phyloP scores from a whole-genome alignment of 768 basidiomycete species.

The Auricularia cornea region DNA sequence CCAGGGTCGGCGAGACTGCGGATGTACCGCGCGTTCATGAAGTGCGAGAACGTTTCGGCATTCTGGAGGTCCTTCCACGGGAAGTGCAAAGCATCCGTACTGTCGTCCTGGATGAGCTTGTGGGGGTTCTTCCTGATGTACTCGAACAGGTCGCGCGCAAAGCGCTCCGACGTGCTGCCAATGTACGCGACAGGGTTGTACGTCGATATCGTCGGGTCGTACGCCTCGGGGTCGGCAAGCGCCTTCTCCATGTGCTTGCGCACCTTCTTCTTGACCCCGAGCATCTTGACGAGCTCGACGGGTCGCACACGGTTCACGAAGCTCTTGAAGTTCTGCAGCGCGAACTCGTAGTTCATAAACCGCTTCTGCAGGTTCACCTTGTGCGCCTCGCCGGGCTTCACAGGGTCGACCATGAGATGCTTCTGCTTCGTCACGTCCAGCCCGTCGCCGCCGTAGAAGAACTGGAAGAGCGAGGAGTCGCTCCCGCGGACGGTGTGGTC shows the following conservation, averaged over 20 bases:
- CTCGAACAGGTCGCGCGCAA: slow-evolving; percentile 68
- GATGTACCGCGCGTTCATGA: slow-evolving; percentile 93
- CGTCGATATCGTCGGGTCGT: slow-evolving; percentile 62
- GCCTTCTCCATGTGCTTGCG: slow-evolving; percentile 80
- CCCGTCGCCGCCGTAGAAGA: slow-evolving; percentile 93
- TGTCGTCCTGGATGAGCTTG: slow-evolving; percentile 27
- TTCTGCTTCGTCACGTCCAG: slow-evolving; percentile 97
- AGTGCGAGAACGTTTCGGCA: slow-evolving; percentile 55
- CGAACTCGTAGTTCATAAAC: slow-evolving; percentile 87
- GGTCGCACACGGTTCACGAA: slow-evolving; percentile 68
- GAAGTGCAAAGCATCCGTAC: slow-evolving; percentile 24
- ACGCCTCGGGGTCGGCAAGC: slow-evolving; percentile 64
- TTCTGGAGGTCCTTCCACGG: slow-evolving; percentile 40
- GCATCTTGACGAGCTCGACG: slow-evolving; percentile 41
- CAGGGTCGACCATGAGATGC: slow-evolving; percentile 47
- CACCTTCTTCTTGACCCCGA: slow-evolving; percentile 59
- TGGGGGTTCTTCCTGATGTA: slow-evolving; percentile 74
- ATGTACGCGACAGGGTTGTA: slow-evolving; percentile 74
- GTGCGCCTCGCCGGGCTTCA: slow-evolving; percentile 63
- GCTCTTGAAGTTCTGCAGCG: slow-evolving; percentile 75
- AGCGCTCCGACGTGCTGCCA: slow-evolving; percentile 88
- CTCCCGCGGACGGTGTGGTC: slow-evolving; percentile 96
- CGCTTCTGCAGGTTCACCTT: slow-evolving; percentile 98
- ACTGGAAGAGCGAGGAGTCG: slow-evolving; percentile 90
- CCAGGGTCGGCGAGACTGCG: slow-evolving; percentile 91